Percentiles rank a stretch among this genome's conserved stretches.
phyloP scores from a whole-genome alignment of 1,284 basidiomycete species.

The Bjerkandera adusta region DNA sequence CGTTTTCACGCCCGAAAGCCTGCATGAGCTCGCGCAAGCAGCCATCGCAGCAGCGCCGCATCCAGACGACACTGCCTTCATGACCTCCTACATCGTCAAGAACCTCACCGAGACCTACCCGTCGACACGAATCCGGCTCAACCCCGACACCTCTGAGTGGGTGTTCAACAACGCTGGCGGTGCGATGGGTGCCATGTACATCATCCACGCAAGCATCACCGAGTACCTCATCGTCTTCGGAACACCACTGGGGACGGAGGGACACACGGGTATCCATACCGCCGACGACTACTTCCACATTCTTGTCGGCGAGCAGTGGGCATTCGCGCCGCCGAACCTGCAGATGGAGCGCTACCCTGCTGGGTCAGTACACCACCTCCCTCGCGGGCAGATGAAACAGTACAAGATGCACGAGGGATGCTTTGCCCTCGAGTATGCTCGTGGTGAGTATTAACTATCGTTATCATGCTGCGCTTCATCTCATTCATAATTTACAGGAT shows the following conservation, averaged over 20 bases:
- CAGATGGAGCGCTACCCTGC: slow-evolving; percentile 83
- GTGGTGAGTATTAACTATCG: slow-evolving; percentile 50
- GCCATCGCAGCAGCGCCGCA: slow-evolving; percentile 63
- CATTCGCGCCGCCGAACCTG: slow-evolving; percentile 79
- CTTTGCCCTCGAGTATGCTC: slow-evolving; percentile 93
- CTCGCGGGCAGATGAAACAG: slow-evolving; percentile 86
- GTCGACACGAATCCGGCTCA: slow-evolving; percentile 52
- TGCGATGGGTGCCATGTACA: slow-evolving; percentile 98
- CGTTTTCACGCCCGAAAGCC: slow-evolving; percentile 62
- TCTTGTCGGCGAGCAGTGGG: slow-evolving; percentile 90
- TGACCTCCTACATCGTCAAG: slow-evolving; percentile 75
- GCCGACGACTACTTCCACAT: slow-evolving; percentile 99
- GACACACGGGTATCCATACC: slow-evolving; percentile 91
- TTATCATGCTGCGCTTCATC: slow-evolving; percentile 1
- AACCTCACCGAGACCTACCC: slow-evolving; percentile 74
- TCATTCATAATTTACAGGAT: slow-evolving; percentile 47
- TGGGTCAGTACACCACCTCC: slow-evolving; percentile 84
- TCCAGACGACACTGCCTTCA: slow-evolving; percentile 50
- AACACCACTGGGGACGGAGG: slow-evolving; percentile 94
- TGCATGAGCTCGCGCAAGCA: slow-evolving; percentile 70
- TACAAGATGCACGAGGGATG: slow-evolving; percentile 97
- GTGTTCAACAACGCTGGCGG: slow-evolving; percentile 98
- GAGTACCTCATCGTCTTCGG: slow-evolving; percentile 97
- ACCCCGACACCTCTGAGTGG: slow-evolving; percentile 79
- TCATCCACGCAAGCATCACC: slow-evolving; percentile 92